Conservation (phyloP, 257 asterid species). For the Petunia axillaris region DNA sequence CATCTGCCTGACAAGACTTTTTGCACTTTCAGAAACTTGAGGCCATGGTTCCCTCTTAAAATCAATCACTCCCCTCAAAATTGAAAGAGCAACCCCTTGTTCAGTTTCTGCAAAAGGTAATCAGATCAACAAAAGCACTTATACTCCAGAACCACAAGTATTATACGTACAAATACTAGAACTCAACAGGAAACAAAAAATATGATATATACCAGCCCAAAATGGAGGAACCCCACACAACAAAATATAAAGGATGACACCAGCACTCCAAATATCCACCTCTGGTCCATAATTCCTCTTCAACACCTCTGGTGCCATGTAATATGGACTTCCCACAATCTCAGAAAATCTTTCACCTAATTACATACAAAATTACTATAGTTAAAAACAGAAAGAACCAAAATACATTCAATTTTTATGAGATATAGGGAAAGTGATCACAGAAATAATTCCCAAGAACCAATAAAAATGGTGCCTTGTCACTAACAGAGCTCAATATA, state of each 20-base stretch:
- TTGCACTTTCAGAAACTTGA: slow-evolving; percentile 81
- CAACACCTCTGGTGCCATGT: slow-evolving; percentile 95
- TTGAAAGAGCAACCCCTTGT: slow-evolving; percentile 94
- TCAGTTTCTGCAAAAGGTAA: slow-evolving; percentile 63
- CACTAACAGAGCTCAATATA: not conserved
- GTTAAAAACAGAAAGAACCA: not conserved
- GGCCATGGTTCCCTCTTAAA: slow-evolving; percentile 98
- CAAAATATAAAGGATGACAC: slow-evolving; percentile 88
- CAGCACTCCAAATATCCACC: slow-evolving; percentile 95
- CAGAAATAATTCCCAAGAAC: not conserved
- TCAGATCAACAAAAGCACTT: not conserved
- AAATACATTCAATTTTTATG: not conserved
- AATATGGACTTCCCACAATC: slow-evolving; percentile 94
- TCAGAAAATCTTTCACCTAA: slow-evolving; percentile 81
- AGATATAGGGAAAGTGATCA: not conserved
- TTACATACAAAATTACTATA: not conserved
- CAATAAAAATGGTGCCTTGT: not conserved
- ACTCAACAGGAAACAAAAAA: slow-evolving; percentile 1
- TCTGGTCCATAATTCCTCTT: slow-evolving; percentile 89
- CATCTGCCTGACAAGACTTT: slow-evolving; percentile 85
- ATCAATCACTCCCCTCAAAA: slow-evolving; percentile 79
- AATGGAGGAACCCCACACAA: slow-evolving; percentile 97
- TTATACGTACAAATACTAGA: not conserved
- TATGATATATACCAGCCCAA: slow-evolving; percentile 75
- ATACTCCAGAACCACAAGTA: not conserved